Evolutionary conservation across 306 rosid genomes (phyloP), one percentile per base, ranked within the genome.

Genomic region (Begonia fuchsioides): DNA sequence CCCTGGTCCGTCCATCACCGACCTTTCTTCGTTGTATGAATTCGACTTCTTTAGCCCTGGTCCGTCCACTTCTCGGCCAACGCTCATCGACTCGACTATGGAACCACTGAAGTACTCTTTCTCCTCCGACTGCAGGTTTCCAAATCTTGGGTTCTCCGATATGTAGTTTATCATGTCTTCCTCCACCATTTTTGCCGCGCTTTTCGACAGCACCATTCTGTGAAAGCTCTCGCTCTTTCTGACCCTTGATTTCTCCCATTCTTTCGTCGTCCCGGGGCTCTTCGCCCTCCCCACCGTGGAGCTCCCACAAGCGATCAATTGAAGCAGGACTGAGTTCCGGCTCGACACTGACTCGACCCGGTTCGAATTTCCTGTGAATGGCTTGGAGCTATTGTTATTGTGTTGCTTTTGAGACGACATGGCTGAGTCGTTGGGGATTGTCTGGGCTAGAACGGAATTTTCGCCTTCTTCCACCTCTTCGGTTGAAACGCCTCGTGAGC

Each of bases 71-170:
- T 54, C 67, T 20, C 74, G 66, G 20, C 60, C 56, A 3, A 72
- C 81, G 12, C 59, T 62, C 45, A 72, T 80, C 45, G 86, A 63
- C 48, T 87, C 96, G 1, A 87, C 74, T 16, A 87, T 58, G 47
- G 92, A 82, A 5, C 96, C 96, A 15, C 94, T 87, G 39, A 87
- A 87, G 44, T 87, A 87, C 56, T 80, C 96, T 61, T 87, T 83
- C 68, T 87, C 96, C 67, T 80, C 93, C 0, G 63, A 43, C 61
- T 72, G 82, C 54, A 72, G 53, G 38, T 79, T 79, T 64, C 96
- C 92, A 6, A 81, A 70, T 66, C 94, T 73, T 3, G 94, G 96
- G 54, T 87, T 83, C 76, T 78, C 93, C 51, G 85, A 64, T 49
- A 75, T 76, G 56, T 47, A 80, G n/a, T 56, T 75, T 4, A 80